These are phyloP conservation scores for Plasmopara viticola DNA, from an alignment of 352 stramenopile species.

Conservation along the genomic window DNA sequence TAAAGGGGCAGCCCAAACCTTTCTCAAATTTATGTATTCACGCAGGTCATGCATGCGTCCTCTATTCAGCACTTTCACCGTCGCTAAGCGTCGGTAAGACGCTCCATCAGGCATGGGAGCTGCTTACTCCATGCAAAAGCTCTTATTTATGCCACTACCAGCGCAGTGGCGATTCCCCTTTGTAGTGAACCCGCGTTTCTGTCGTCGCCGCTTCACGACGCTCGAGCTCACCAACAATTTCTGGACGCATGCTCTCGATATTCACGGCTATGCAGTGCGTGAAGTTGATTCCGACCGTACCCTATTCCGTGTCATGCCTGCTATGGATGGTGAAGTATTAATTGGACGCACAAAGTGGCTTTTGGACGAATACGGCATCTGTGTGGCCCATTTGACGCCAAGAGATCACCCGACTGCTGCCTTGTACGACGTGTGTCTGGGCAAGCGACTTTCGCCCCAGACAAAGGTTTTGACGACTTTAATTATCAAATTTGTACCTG, in stretches of 20 bases:
- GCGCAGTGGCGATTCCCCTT: conserved; percentile 42
- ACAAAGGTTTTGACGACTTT: conserved; percentile 27
- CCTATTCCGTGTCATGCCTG: conserved; percentile 28
- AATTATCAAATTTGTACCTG: conserved; percentile 28
- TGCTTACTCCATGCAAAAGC: conserved; percentile 26
- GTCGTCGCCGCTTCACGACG: conserved; percentile 25
- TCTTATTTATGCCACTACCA: conserved; percentile 26
- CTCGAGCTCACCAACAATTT: conserved; percentile 38
- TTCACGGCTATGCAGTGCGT: conserved; percentile 26
- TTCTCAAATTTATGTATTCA: too few species aligned
- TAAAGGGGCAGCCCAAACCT: too few species aligned
- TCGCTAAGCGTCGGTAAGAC: conserved; percentile 2
- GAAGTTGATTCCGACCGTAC: conserved; percentile 22
- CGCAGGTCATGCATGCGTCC: not conserved
- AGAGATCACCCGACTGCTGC: conserved; percentile 10
- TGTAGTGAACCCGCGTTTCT: conserved; percentile 37
- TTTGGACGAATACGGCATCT: conserved; percentile 34
- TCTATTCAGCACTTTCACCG: conserved; percentile 5
- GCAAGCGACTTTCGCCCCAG: conserved; percentile 21
- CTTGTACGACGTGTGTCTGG: conserved; percentile 31
- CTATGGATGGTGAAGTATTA: conserved; percentile 17
- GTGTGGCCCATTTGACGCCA: conserved; percentile 24
- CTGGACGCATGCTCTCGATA: conserved; percentile 26
- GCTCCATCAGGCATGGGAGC: conserved; percentile 11
- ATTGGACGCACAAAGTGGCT: conserved; percentile 33